phyloP scores from a whole-genome alignment of 2,329 filamentous ascomycete species.

The Paracamarosporium sp. region DNA sequence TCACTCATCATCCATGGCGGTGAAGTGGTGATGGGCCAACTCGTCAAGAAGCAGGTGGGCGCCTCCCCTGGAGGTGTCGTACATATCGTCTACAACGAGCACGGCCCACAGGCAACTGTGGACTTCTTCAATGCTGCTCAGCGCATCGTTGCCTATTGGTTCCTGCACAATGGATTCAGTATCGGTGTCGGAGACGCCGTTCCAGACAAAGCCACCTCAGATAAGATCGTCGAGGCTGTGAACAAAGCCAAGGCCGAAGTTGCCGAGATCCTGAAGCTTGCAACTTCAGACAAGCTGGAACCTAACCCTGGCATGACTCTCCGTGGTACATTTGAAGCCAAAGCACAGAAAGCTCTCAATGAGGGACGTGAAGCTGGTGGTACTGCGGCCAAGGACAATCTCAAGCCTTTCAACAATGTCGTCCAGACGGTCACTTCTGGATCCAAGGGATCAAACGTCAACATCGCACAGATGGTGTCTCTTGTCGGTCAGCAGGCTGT shows the following conservation, averaged over 20 bases:
- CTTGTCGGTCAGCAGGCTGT: constrained; percentile 98
- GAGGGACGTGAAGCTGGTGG: constrained; percentile 95
- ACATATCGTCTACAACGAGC: constrained; percentile 95
- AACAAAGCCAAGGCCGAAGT: constrained; percentile 83
- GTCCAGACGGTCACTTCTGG: constrained; percentile 96
- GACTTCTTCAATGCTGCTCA: constrained; percentile 96
- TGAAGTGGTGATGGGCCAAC: constrained; percentile 86
- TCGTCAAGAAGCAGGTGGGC: constrained; percentile 94
- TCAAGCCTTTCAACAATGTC: constrained; percentile 96
- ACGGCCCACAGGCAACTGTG: constrained; percentile 84
- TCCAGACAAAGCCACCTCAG: constrained; percentile 83
- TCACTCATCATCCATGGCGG: constrained; percentile 85
- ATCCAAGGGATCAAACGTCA: constrained; percentile 98
- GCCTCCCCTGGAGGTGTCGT: constrained; percentile 89
- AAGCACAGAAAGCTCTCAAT: constrained; percentile 93
- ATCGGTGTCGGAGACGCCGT: constrained; percentile 99
- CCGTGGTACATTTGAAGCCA: constrained; percentile 96
- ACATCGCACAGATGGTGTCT: constrained; percentile 99
- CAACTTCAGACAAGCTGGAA: constrained; percentile 87
- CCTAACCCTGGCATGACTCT: constrained; percentile 98
- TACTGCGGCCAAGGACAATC: constrained; percentile 86
- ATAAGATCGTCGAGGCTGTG: constrained; percentile 83
- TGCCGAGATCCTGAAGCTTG: constrained; percentile 73
- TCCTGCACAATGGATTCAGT: constrained; percentile 94
- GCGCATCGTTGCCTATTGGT: constrained; percentile 95